Evolutionary conservation across 306 rosid species (phyloP), one percentile per base, ranked within the genome.

Genomic region (Prunus salicina): DNA sequence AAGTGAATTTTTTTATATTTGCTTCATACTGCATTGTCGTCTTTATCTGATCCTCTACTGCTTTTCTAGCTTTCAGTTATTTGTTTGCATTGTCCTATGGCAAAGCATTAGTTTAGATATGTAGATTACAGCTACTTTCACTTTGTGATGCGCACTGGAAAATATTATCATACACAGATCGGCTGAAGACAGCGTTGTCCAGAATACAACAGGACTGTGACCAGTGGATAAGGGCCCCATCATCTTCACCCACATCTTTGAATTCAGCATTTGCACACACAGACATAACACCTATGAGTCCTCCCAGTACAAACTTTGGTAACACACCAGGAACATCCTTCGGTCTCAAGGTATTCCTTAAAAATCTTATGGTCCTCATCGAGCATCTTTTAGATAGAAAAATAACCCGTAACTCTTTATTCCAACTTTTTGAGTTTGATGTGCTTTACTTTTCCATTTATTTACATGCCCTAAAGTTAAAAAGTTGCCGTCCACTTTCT

Each of bases 201-300:
- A 91, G 96, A 86, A 88, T 90, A 84, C 75, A 81, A 22, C 91
- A 96, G 79, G 97, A 96, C 74, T 87, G 97, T 74, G 97, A 96
- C 43, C 98, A 91, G 84, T 93, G 93, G 99, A 87, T 86, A 70
- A 91, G 79, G 81, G 38, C 86, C 67, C 77, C 78, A 27, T 80
- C 89, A 22, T 76, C 97, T 76, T 87, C 97, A 76, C 87, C 89
- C 70, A 58, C 86, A 74, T 80, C 97, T 78, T 69, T 84, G 49
- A 81, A 58, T 74, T 67, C 92, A 65, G 58, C 98, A 65, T 83
- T 82, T 86, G 72, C 86, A 66, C 93, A 89, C 71, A 51, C 83
- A 6, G 96, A 92, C 60, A 79, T 91, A 81, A 84, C 93, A 4
- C 96, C 93, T 10, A 73, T 73, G 66, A 80, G 82, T 80, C 94